Base-by-base conservation (phyloP, 1,284 basidiomycete genomes). In the Schizophyllum amplum region DNA sequence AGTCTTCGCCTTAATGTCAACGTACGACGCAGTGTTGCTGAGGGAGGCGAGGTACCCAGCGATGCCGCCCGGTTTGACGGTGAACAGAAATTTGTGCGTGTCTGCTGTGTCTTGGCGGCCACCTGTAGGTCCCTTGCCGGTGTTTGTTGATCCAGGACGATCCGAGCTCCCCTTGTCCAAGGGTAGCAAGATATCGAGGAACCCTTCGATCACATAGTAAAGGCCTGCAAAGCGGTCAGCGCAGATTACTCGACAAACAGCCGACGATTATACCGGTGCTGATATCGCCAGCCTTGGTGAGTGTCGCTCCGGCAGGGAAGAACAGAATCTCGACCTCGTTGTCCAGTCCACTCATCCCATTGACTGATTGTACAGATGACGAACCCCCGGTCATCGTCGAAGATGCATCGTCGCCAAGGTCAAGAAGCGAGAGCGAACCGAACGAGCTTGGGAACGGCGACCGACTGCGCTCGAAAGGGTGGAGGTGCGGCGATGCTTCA, bases 141-240 rank as follows among this genome's bases (percentile, higher is more conserved):
- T 3, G 33, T 42, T 42, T 17, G 11, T 42, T 4, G 33, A 9
- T 9, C 33, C 33, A 42, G 33, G 33, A 3, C 33, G 33, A 17
- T 42, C 33, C 3, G 33, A 42, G 2, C 61, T 52, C 7, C 26
- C 50, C 25, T 82, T 75, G 1, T 75, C 72, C 1, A 64, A 62
- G 2, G 92, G 91, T 49, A 96, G 75, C 26, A 91, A 75, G 49
- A 98, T 94, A 66, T 99, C 96, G 47, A 99, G 75, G 71, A 98
- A 94, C 0, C 96, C 96, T 63, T 99, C 97, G 52, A 99, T 97
- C 49, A 99, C 94, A 66, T 96, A 99, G 77, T 96, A 99, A 24
- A 99, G 75, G 7, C 96, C 96, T 84, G 63, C 4, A 56, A 60
- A 9, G 13, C 9, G 24, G 3, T 50, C 48, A 50, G 20, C 24